Percentiles rank a stretch among this genome's conserved stretches.
Evolutionary conservation across 345 rosid genomes (phyloP).

Genomic region (Gossypium bickii): DNA sequence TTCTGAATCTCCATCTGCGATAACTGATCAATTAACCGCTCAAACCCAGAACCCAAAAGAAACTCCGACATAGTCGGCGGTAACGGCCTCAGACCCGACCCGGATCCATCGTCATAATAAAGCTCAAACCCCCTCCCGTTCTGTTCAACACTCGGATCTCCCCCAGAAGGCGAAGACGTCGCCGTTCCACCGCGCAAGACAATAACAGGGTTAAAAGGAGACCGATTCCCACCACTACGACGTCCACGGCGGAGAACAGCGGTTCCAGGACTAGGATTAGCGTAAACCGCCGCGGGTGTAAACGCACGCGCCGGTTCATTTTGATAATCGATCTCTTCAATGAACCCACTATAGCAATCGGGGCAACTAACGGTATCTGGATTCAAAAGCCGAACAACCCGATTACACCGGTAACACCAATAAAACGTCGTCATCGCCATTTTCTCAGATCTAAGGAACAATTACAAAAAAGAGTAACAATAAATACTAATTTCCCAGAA

Average conservation of each 20-base stretch:
- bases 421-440: constrained; percentile 61
- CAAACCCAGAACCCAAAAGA: constrained; percentile 81
- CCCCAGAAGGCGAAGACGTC: not conserved
- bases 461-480: not conserved
- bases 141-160: constrained; percentile 16
- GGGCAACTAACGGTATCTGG: constrained; percentile 55
- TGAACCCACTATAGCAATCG: constrained; percentile 74
- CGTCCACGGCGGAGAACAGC: constrained; percentile 33
- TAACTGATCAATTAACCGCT: constrained; percentile 70
- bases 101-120: constrained; percentile 80
- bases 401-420: constrained; percentile 88
- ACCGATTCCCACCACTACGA: constrained; percentile 49
- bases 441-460: constrained; percentile 16
- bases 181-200: constrained; percentile 61
- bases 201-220: constrained; percentile 76
- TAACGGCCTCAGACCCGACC: constrained; percentile 73
- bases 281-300: constrained; percentile 40
- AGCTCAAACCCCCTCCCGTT: constrained; percentile 52
- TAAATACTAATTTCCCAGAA: not conserved
- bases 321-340: constrained; percentile 57
- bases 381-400: constrained; percentile 52
- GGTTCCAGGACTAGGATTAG: not conserved
- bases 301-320: constrained; percentile 23
- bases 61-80: constrained; percentile 84
- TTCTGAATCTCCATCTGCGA: constrained; percentile 72